Evolutionary conservation across 805 yeast genomes (phyloP).

Genomic region (Sungouiozyma intestinalis): DNA sequence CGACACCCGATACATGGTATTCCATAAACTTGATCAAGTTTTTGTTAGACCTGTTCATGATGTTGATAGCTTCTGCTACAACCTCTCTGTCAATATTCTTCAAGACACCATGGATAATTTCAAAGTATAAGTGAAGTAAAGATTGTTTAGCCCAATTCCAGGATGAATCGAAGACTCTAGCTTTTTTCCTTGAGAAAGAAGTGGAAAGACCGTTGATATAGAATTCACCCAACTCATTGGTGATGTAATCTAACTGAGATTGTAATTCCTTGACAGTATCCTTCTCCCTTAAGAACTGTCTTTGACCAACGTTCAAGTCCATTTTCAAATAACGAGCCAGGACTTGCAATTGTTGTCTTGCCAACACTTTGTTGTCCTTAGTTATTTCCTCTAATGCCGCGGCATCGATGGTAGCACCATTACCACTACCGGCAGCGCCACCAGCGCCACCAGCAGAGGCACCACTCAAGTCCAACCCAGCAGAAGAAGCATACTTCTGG

Average conservation of each 20-base stretch:
- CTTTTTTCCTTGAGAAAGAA: constrained; percentile 81
- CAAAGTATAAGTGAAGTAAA: constrained; percentile 84
- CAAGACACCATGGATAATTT: constrained; percentile 89
- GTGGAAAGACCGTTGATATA: constrained; percentile 89
- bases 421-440: constrained; percentile 45
- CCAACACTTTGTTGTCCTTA: constrained; percentile 38
- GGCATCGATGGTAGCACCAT: constrained; percentile 84
- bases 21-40: constrained; percentile 94
- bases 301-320: constrained; percentile 86
- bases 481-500: constrained; percentile 72
- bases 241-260: constrained; percentile 74
- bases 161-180: constrained; percentile 92
- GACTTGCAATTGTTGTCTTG: constrained; percentile 62
- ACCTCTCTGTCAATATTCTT: constrained; percentile 91
- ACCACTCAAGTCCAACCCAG: constrained; percentile 67
- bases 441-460: constrained; percentile 48
- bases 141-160: constrained; percentile 99
- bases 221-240: constrained; percentile 74
- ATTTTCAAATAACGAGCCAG: constrained; percentile 90
- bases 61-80: constrained; percentile 89
- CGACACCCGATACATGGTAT: constrained; percentile 55
- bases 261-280: constrained; percentile 78
- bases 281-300: constrained; percentile 63
- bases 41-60: constrained; percentile 95
- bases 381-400: constrained; percentile 78